Percentiles rank a stretch among this genome's conserved stretches.
phyloP scores from a whole-genome alignment of 1,284 basidiomycete genomes.

The Meripilus lineatus region DNA sequence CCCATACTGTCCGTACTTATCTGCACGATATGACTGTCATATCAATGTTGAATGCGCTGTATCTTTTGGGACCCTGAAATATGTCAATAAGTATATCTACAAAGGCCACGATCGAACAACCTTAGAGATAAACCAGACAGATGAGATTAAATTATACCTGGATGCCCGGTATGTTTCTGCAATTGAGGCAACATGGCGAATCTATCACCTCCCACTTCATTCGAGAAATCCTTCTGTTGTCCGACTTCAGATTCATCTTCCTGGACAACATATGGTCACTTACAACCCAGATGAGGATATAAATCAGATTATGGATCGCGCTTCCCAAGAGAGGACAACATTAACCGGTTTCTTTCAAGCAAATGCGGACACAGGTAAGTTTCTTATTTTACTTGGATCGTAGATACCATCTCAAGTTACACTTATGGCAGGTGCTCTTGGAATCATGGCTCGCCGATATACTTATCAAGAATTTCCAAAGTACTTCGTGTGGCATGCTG shows the following conservation, averaged over 20 bases:
- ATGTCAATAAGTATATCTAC: slow-evolving; percentile 37
- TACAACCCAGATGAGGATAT: slow-evolving; percentile 29
- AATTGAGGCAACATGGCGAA: slow-evolving; percentile 31
- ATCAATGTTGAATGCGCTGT: slow-evolving; percentile 33
- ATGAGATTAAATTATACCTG: slow-evolving; percentile 32
- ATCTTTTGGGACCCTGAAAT: slow-evolving; percentile 30
- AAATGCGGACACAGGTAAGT: slow-evolving; percentile 28
- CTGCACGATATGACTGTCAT: slow-evolving; percentile 28
- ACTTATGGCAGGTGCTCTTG: too few species aligned
- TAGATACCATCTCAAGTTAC: too few species aligned
- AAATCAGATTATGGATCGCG: slow-evolving; percentile 21
- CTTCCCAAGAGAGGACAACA: slow-evolving; percentile 22
- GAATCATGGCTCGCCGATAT: slow-evolving; percentile 4
- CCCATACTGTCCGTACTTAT: slow-evolving; percentile 25
- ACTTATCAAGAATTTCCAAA: slow-evolving; percentile 24
- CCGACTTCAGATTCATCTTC: slow-evolving; percentile 27
- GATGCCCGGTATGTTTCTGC: slow-evolving; percentile 29
- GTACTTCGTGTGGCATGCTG: slow-evolving; percentile 17
- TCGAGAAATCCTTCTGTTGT: slow-evolving; percentile 29
- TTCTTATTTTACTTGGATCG: too few species aligned
- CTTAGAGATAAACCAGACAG: slow-evolving; percentile 11
- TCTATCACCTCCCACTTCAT: slow-evolving; percentile 28
- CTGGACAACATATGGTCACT: slow-evolving; percentile 29
- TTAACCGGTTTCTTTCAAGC: slow-evolving; percentile 39
- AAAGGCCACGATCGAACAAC: slow-evolving; percentile 25